Base-by-base conservation (phyloP, 805 yeast genomes). In the Wickerhamiella siamensis region DNA sequence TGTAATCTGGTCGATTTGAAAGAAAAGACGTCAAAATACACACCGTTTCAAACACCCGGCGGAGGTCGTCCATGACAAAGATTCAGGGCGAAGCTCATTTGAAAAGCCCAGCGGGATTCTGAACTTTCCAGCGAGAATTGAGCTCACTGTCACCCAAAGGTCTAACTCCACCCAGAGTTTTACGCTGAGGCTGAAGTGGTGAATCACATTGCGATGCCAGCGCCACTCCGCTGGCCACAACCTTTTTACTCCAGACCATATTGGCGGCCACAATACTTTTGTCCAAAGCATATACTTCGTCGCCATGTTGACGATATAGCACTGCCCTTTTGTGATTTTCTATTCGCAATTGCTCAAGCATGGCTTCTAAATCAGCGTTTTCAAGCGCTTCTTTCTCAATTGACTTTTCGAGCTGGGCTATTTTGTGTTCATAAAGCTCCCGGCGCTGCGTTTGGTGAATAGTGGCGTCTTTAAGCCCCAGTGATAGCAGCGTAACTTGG, bases 11-110 rank as follows among this genome's bases (percentile, higher is more conserved):
- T 8, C 37, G 41, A 2, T 40, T 12, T 3, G 49, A 44, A 1
- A 52, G 33, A 22, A 48, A 50, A 9, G 56, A 41, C 20, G 48
- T 24, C n/a, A 49, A 10, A 5, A 46, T 38, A 32, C 51, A 48
- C 10, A 42, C 46, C 20, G 33, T 36, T 12, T 19, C 26, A 39
- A 49, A 49, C 24, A 36, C 16, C 3, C 42, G 37, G 3, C 39
- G 17, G 12, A 43, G 41, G 17, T 32, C 43, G 29, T 24, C 29
- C 29, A 24, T 24, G 29, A 24, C 29, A 24, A 24, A 24, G 29
- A 24, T 6, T 8, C 10, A 6, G 10, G 10, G 10, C 10, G 10
- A 6, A 12, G 12, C 6, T 24, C 29, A 24, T 24, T 24, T 24
- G 12, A 8, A 24, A 24, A 12, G 6, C 10, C 29, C 29, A 6